phyloP scores from a whole-genome alignment of 176 grass and related monocot species.

The Miscanthus lutarioriparius region DNA sequence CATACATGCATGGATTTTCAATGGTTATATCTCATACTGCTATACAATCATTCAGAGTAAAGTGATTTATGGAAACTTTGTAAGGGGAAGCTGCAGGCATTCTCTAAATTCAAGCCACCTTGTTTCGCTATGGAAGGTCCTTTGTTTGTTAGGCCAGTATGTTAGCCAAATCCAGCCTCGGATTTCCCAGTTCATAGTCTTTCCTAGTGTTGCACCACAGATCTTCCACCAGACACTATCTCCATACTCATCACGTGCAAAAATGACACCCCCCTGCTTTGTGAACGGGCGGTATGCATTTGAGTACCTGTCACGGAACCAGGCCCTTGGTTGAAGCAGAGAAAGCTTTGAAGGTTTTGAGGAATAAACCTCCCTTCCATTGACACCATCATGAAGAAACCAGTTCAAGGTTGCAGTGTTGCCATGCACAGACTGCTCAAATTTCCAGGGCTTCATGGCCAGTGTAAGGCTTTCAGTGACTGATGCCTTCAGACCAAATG shows the following conservation, averaged over 20 bases:
- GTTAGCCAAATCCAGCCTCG: conserved; percentile 80
- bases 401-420: conserved; percentile 62
- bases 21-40: neutral
- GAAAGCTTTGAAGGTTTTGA: conserved; percentile 74
- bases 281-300: conserved; percentile 76
- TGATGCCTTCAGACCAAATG: conserved; percentile 59
- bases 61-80: conserved; percentile 38
- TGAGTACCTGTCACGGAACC: conserved; percentile 81
- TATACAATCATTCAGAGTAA: conserved; percentile 28
- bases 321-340: conserved; percentile 68
- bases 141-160: conserved; percentile 96
- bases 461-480: conserved; percentile 56
- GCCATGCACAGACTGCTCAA: conserved; percentile 77
- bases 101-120: conserved; percentile 75
- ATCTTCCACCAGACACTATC: conserved; percentile 90
- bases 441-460: conserved; percentile 94
- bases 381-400: conserved; percentile 78
- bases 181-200: conserved; percentile 81
- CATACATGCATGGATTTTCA: conserved; percentile 30
- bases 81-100: conserved; percentile 61
- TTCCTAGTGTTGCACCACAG: conserved; percentile 43
- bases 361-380: conserved; percentile 73
- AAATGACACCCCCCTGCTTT: conserved; percentile 74
- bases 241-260: conserved; percentile 85
- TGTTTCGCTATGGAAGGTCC: conserved; percentile 72